A percentile compares a stretch with the other conserved stretches of the same genome.
These are phyloP conservation scores for Chaetomium olivaceum DNA, from an alignment of 2,329 filamentous ascomycete species.

Conservation along the genomic window DNA sequence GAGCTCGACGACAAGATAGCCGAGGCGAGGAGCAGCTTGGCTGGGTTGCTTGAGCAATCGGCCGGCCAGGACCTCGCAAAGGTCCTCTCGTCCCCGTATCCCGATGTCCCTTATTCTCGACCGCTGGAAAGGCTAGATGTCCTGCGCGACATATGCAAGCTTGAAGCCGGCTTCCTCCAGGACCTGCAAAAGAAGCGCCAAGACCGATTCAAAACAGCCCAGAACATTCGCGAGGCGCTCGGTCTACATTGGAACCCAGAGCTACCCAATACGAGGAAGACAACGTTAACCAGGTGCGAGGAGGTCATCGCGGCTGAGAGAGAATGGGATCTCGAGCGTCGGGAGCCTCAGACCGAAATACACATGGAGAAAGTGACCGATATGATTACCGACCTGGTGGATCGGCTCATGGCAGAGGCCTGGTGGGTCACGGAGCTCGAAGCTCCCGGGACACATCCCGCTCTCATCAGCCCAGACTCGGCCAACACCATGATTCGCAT, in stretches of 20 bases:
- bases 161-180: constrained; percentile 9
- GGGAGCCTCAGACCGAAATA: constrained; percentile 29
- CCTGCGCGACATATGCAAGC: constrained; percentile 27
- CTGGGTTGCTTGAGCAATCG: constrained; percentile 41
- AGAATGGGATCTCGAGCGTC: constrained; percentile 6
- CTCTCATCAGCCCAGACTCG: constrained; percentile 37
- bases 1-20: constrained; percentile 64
- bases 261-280: neutral
- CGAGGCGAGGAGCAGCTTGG: constrained; percentile 52
- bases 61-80: constrained; percentile 27
- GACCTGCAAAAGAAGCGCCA: neutral
- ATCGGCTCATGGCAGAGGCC: constrained; percentile 36
- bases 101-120: constrained; percentile 11
- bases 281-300: constrained; percentile 21
- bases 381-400: constrained; percentile 36
- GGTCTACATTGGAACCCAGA: constrained; percentile 4
- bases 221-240: constrained; percentile 11
- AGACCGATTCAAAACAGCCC: neutral
- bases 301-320: constrained; percentile 19
- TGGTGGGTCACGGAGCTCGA: constrained; percentile 32
- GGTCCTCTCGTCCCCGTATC: constrained; percentile 15
- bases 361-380: constrained; percentile 28
- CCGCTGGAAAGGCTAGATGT: constrained; percentile 18
- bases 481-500: constrained; percentile 37
- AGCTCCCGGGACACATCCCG: constrained; percentile 26